These are phyloP conservation scores for Fusarium longipes DNA, from an alignment of 2,329 filamentous ascomycete genomes.

Conservation along the genomic window DNA sequence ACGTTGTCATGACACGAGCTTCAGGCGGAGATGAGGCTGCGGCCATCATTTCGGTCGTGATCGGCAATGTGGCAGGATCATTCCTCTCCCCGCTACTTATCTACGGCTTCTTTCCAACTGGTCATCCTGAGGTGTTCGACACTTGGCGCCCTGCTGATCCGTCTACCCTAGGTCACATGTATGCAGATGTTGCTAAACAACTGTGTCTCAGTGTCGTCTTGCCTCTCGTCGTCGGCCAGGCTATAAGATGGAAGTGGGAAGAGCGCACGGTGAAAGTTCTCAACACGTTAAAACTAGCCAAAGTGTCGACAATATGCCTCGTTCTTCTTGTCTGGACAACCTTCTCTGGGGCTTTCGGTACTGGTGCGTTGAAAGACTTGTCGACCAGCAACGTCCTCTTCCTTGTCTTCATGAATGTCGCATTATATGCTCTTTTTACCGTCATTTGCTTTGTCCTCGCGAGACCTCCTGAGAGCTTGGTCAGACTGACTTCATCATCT, in stretches of 20 bases:
- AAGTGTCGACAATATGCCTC: slow-evolving; percentile 61
- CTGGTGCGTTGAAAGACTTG: slow-evolving; percentile 68
- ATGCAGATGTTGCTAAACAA: slow-evolving; percentile 74
- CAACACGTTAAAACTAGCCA: slow-evolving; percentile 64
- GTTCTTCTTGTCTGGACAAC: slow-evolving; percentile 69
- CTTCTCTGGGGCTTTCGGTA: slow-evolving; percentile 73
- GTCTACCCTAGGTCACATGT: slow-evolving; percentile 69
- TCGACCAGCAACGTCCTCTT: slow-evolving; percentile 72
- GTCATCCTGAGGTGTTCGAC: slow-evolving; percentile 61
- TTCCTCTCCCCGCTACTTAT: slow-evolving; percentile 74
- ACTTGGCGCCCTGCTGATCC: slow-evolving; percentile 65
- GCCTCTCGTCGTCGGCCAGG: slow-evolving; percentile 72
- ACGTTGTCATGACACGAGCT: slow-evolving; percentile 78
- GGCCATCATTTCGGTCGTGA: slow-evolving; percentile 74
- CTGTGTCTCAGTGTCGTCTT: slow-evolving; percentile 74
- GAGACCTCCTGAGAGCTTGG: slow-evolving; percentile 54
- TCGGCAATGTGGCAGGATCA: slow-evolving; percentile 76
- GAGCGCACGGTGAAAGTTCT: slow-evolving; percentile 65
- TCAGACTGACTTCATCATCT: slow-evolving; percentile 23
- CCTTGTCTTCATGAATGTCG: slow-evolving; percentile 74
- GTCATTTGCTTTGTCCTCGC: slow-evolving; percentile 67
- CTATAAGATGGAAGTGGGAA: slow-evolving; percentile 62
- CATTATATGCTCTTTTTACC: slow-evolving; percentile 71
- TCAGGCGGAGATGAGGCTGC: slow-evolving; percentile 75
- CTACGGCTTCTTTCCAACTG: slow-evolving; percentile 67